Base-by-base conservation (phyloP, 768 basidiomycete genomes). In the Hypholoma sublateritium region DNA sequence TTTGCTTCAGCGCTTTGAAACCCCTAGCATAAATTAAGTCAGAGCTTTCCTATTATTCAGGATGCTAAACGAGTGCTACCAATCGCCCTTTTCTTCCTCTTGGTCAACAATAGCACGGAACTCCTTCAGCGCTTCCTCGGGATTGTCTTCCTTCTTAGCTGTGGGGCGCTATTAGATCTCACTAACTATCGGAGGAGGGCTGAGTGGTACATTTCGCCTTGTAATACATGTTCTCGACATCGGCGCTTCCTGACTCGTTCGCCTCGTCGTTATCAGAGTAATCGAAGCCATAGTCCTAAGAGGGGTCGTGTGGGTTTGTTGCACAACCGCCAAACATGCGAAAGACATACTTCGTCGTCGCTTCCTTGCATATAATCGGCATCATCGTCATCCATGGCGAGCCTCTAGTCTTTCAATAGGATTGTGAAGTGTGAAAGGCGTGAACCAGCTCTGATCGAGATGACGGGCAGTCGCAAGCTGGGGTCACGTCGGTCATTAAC, bases 161-260 rank as follows among this genome's bases (percentile, higher is more conserved):
- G 62, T 28, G 8, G n/a, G n/a, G 51, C 55, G n/a, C 58, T 11
- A 55, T 56, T 53, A 57, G 49, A 59, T 51, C 24, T 53, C 43
- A 41, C 9, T 19, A 36, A 17, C 35, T 17, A 32, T 44, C 41
- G 50, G 44, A 51, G 34, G 42, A 4, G 41, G 58, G 22, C 54
- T 19, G 24, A 48, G 43, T 72, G 88, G 50, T 62, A 98, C 96
- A 87, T 73, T 99, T 99, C 11, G 97, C 97, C 48, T 88, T 90
- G 71, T 98, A 98, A 75, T 99, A 99, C 84, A 95, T 86, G 69
- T 99, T 99, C 77, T 99, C 97, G 44, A 97, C 86, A 73, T 97
- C 95, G 22, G 86, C 90, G 52, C 85, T 91, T 48, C 83, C 89
- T 1, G 85, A 80, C 63, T 90, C 90, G 55, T 92, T 85, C 25